Base-by-base conservation (phyloP, 1,284 basidiomycete species). In the Trametes versicolor region DNA sequence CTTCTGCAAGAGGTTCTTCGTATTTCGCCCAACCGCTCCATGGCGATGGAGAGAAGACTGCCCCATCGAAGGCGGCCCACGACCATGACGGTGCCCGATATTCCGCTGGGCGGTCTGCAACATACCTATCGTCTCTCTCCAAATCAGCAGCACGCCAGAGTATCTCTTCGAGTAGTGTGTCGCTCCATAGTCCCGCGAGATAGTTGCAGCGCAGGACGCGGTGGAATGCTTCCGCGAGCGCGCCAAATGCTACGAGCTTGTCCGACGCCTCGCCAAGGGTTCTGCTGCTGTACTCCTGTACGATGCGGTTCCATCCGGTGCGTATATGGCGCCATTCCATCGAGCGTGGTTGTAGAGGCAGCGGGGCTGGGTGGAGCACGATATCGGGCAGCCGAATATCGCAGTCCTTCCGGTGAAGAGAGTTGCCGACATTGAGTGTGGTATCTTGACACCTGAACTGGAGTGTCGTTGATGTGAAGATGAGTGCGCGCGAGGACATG, bases 241-340 rank as follows among this genome's bases (percentile, higher is more conserved):
- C 60, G n/a, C 64, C 62, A 45, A 58, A 61, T 37, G 67, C 67
- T 21, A 66, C 41, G 50, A 69, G 63, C 43, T 69, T 69, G 67
- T 69, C 67, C 3, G 23, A 51, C 2, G 67, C 60, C 21, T 54
- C 41, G 1, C 62, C 25, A 19, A 67, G n/a, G 2, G 47, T 13
- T n/a, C 68, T 63, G 5, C 50, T 60, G 10, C 57, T 66, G 58
- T 69, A 69, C 43, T 63, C 55, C 2, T 53, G 54, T 27, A 69
- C 58, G 1, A 60, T 39, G 12, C 60, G 60, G 13, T 25, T 17
- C 67, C 67, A 69, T 6, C 59, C 43, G 23, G 2, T 12, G 29
- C 19, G 29, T n/a, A 69, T 36, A 8, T 27, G 15, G 25, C 54
- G 49, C 52, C 41, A 50, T 4, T 50, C 48, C 13, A 62, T 45